phyloP scores from a whole-genome alignment of 2,329 filamentous ascomycete species.

The Colletotrichum musicola region DNA sequence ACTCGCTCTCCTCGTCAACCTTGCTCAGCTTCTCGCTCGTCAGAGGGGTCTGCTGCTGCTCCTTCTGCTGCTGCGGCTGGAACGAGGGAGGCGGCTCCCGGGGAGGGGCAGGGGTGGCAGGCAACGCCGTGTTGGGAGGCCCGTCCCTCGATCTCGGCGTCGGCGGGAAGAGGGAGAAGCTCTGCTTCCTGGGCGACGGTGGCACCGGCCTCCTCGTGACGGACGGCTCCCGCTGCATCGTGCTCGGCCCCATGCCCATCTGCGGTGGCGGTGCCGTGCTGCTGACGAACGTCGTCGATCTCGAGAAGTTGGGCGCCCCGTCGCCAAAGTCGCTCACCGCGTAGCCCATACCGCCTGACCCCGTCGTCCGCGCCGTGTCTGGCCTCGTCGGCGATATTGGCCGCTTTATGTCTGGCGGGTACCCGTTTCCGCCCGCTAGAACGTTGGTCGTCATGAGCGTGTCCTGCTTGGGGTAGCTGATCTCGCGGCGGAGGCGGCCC shows the following conservation, averaged over 20 bases:
- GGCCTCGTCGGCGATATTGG: constrained; percentile 25
- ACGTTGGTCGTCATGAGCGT: constrained; percentile 38
- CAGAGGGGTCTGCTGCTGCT: not conserved
- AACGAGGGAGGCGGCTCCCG: not conserved
- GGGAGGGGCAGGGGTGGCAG: constrained; percentile 12
- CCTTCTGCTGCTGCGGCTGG: not conserved
- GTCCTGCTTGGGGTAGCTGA: constrained; percentile 43
- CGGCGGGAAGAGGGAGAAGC: constrained; percentile 30
- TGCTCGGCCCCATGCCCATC: not conserved
- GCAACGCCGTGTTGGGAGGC: constrained; percentile 2
- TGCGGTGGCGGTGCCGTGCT: constrained; percentile 23
- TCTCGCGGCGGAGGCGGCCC: constrained; percentile 26
- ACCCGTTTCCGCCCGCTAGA: constrained; percentile 36
- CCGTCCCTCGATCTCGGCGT: constrained; percentile 21
- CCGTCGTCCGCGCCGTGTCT: constrained; percentile 38
- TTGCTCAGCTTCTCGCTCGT: constrained; percentile 20
- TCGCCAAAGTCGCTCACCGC: constrained; percentile 27
- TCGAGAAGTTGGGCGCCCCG: constrained; percentile 28
- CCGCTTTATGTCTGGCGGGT: constrained; percentile 44
- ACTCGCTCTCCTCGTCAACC: constrained; percentile 34
- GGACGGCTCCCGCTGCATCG: constrained; percentile 13
- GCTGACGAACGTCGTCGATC: constrained; percentile 24
- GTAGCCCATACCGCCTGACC: constrained; percentile 21
- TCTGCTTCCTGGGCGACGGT: constrained; percentile 30
- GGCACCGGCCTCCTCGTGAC: constrained; percentile 23